Evolutionary conservation across 345 rosid genomes (phyloP).

Genomic region (Eucalyptus microcorys): DNA sequence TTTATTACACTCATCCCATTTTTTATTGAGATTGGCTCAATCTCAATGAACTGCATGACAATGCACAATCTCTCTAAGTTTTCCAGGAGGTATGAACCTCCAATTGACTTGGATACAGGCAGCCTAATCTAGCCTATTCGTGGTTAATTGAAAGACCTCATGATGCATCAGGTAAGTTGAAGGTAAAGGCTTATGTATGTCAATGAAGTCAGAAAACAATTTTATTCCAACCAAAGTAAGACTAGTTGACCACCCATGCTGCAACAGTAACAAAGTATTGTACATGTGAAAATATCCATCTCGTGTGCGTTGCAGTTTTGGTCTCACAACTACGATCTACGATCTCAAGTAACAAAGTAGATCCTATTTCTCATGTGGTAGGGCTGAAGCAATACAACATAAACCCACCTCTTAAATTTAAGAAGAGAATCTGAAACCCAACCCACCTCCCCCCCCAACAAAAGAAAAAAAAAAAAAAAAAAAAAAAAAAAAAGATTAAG

Average conservation of each 20-base stretch:
- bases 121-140: background rate
- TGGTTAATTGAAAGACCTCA: background rate
- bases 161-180: background rate
- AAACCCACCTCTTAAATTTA: background rate
- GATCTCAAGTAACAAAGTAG: background rate
- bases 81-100: background rate
- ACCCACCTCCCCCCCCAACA: no score
- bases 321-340: background rate
- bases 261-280: background rate
- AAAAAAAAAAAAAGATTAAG: background rate
- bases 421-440: background rate
- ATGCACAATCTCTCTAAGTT: background rate
- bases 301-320: background rate
- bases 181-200: background rate
- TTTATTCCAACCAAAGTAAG: background rate
- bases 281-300: background rate
- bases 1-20: no score
- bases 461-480: background rate
- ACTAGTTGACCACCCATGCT: background rate
- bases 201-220: background rate
- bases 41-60: background rate
- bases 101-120: background rate
- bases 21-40: background rate
- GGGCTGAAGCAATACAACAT: background rate
- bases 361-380: background rate